Percentiles rank a stretch among this genome's conserved stretches.
phyloP scores from a whole-genome alignment of 441 rosid species.

The Populus hybrid region DNA sequence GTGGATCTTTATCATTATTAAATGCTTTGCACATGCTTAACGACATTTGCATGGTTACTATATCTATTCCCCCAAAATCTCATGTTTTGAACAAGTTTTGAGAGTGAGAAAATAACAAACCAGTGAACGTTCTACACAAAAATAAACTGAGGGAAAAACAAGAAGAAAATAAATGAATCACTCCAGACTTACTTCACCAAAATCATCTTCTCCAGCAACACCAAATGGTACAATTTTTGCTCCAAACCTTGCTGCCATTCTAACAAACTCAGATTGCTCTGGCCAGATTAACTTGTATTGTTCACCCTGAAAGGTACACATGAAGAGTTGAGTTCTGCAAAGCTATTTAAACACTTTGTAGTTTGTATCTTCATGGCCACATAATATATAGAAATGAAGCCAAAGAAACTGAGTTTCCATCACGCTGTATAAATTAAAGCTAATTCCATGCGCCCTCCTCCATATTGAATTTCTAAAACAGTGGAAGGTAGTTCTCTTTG shows the following conservation, averaged over 20 bases:
- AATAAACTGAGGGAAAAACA: background rate
- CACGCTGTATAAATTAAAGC: background rate
- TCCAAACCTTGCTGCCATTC: conserved; percentile 84
- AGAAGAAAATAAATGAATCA: background rate
- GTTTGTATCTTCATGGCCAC: background rate
- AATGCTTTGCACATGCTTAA: background rate
- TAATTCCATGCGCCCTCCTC: background rate
- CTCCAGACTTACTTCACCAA: conserved; percentile 43
- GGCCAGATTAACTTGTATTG: conserved; percentile 90
- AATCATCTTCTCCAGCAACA: conserved; percentile 84
- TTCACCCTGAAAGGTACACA: conserved; percentile 60
- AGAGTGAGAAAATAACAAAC: background rate
- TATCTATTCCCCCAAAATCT: background rate
- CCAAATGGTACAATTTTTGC: conserved; percentile 89
- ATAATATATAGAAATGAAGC: background rate
- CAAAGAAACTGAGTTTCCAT: background rate
- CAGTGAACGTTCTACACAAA: background rate
- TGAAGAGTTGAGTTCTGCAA: background rate
- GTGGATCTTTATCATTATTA: background rate
- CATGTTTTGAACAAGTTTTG: background rate
- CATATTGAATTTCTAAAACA: background rate
- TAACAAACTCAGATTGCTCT: conserved; percentile 75
- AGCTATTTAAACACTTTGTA: background rate
- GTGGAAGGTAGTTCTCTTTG: background rate
- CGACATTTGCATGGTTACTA: background rate